Percentiles rank a stretch among this genome's conserved stretches.
Conservation (phyloP, 2,329 filamentous ascomycete species). For the Pestalotiopsis sp. region DNA sequence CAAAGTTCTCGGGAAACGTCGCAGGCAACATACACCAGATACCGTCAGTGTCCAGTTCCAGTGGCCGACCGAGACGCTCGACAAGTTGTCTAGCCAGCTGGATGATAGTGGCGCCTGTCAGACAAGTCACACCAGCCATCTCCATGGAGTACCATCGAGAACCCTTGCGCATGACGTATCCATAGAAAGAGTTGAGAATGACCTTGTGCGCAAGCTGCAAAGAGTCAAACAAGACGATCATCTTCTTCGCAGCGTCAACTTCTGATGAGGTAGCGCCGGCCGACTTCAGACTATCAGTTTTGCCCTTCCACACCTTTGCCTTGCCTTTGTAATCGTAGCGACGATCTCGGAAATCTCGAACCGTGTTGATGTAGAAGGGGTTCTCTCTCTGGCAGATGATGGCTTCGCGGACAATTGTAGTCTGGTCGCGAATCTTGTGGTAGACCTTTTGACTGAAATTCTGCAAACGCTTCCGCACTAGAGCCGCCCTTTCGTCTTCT, state of each 20-base stretch:
- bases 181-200: slow-evolving; percentile 98
- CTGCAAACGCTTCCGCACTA: slow-evolving; percentile 85
- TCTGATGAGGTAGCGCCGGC: slow-evolving; percentile 75
- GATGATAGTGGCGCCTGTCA: slow-evolving; percentile 95
- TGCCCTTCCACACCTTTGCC: slow-evolving; percentile 98
- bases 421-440: slow-evolving; percentile 96
- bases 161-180: slow-evolving; percentile 98
- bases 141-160: slow-evolving; percentile 99
- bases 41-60: slow-evolving; percentile 96
- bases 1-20: slow-evolving; percentile 94
- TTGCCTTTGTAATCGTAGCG: slow-evolving; percentile 98
- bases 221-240: slow-evolving; percentile 96
- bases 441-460: slow-evolving; percentile 98
- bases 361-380: slow-evolving; percentile 96
- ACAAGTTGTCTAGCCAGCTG: slow-evolving; percentile 93
- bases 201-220: slow-evolving; percentile 97
- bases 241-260: slow-evolving; percentile 95
- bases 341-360: slow-evolving; percentile 93
- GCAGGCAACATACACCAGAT: slow-evolving; percentile 99
- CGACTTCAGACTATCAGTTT: slow-evolving; percentile 83
- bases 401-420: slow-evolving; percentile 88
- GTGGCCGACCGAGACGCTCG: slow-evolving; percentile 85
- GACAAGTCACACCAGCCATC: slow-evolving; percentile 97
- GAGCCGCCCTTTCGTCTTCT: slow-evolving; percentile 76
- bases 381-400: slow-evolving; percentile 99